Evolutionary conservation across 208 protist species (phyloP), one percentile per base, ranked within the genome.

Genomic region (Trypanosoma conorhini): DNA sequence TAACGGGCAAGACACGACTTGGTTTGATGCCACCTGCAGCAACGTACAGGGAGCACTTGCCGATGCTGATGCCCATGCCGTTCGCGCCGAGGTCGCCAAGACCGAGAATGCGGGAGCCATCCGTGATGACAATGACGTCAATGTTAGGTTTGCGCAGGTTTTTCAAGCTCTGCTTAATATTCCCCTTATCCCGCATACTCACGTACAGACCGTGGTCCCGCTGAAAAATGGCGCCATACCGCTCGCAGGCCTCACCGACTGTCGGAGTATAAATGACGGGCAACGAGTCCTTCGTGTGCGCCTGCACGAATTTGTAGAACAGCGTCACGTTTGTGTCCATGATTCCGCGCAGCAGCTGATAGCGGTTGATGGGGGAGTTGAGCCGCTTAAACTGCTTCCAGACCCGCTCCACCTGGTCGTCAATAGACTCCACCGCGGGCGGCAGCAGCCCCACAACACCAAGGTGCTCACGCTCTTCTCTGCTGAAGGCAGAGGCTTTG

Each of bases 1-100:
- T 85, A 24, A 98, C 81, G 57, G 95, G 95, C n/a, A 98, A 77
- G 1, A 89, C 89, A 28, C 80, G 73, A 50, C 60, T 58, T 24
- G 95, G 95, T 52, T 89, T 66, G 40, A 96, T 83, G 28, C 95
- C 93, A 46, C 76, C 93, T 40, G 71, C 92, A 12, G 93, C 93
- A 58, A 95, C 85, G 57, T 97, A 97, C 8, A 98, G 64, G 57
- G 82, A 85, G 35, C 85, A 77, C 74, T 97, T 98, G 24, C 97
- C 97, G 74, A 98, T 94, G 63, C 86, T 86, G 76, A 96, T 97
- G 58, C 92, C 95, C 85, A 98, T 97, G 59, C 97, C 97, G 71
- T 98, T 95, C 4, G 82, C 81, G 50, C 97, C 97, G 22, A 93
- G 80, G 62, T 93, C 88, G 40, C 90, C 95, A 3, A 98, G 73